Evolutionary conservation across 305 asterid genomes (phyloP).

Genomic region (Caryopteris hybrid): DNA sequence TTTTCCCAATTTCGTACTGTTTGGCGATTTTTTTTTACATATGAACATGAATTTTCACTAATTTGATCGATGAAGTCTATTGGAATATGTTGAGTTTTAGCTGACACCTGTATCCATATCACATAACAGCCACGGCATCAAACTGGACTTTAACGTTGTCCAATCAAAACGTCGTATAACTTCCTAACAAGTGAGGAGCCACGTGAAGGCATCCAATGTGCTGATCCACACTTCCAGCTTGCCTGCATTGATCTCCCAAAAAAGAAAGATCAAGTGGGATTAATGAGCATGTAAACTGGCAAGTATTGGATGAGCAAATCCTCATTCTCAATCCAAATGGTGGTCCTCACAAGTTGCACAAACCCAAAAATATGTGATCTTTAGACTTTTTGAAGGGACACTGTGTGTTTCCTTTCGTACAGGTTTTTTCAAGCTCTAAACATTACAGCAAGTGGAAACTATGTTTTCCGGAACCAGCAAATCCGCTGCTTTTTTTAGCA

Average conservation of each 20-base stretch:
- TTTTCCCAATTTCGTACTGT: too few relatives aligned
- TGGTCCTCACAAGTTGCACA: conserved; percentile 17
- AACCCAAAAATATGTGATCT: background rate
- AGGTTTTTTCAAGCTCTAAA: background rate
- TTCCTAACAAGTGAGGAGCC: background rate
- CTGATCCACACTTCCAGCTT: background rate
- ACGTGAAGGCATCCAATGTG: conserved; percentile 11
- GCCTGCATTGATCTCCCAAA: conserved; percentile 7
- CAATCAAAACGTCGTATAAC: background rate
- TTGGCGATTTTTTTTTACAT: too few relatives aligned
- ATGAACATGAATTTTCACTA: too few relatives aligned
- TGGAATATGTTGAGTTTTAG: too few relatives aligned
- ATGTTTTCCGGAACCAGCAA: background rate
- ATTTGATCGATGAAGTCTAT: too few relatives aligned
- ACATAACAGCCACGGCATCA: background rate
- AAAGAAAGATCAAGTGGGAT: background rate
- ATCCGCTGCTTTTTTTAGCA: background rate
- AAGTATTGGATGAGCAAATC: conserved; percentile 23
- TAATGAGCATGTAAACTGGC: conserved; percentile 13
- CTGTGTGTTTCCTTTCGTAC: too few relatives aligned
- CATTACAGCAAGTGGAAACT: background rate
- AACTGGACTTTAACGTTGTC: background rate
- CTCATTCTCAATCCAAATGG: conserved; percentile 24
- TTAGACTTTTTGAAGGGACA: background rate
- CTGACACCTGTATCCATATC: too few relatives aligned